Evolutionary conservation across 768 basidiomycete genomes (phyloP), one percentile per base, ranked within the genome.

Genomic region (Cantharellus anzutake): DNA sequence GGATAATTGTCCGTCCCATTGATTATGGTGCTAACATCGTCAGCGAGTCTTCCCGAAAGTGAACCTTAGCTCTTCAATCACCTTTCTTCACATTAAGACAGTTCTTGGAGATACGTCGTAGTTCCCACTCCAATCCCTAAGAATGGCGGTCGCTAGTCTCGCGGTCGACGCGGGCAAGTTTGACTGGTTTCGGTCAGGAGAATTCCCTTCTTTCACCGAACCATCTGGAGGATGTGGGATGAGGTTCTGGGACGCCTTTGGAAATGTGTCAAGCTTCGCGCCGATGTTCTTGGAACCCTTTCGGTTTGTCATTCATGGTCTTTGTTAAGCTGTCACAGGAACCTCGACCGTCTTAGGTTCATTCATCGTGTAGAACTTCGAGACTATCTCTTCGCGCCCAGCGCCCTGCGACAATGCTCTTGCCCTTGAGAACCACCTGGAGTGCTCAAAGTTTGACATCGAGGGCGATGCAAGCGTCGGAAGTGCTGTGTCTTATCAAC

Each of bases 101-200:
- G 11, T 29, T 48, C 20, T 29, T 29, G 20, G 20, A 29, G 20
- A 29, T 29, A 29, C 20, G 20, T 29, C 20, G 20, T 29, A 29
- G 20, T 29, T 29, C 20, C 20, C 20, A 29, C 20, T 29, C 20
- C 44, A 86, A 11, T 48, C 44, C 29, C 44, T 1, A 48, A 29
- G 87, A 39, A 87, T 81, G 0, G 84, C 83, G 34, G 84, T 90
- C 53, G 85, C 75, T 3, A 86, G 86, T 48, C 78, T 86, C 39
- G 72, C 89, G 60, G 69, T 89, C 55, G 85, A 87, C 67, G 76
- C 78, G 4, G 85, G 84, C 78, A 84, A 82, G 59, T 88, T 87
- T 65, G 81, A 86, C 72, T 86, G 83, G 82, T 70, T 73, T 2
- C 73, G 68, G 51, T 82, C 80, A 4, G 81, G 81, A 34, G 78